Evolutionary conservation across 1,139 yeast genomes (phyloP), one percentile per base, ranked within the genome.

Genomic region (Pichia cactophila): DNA sequence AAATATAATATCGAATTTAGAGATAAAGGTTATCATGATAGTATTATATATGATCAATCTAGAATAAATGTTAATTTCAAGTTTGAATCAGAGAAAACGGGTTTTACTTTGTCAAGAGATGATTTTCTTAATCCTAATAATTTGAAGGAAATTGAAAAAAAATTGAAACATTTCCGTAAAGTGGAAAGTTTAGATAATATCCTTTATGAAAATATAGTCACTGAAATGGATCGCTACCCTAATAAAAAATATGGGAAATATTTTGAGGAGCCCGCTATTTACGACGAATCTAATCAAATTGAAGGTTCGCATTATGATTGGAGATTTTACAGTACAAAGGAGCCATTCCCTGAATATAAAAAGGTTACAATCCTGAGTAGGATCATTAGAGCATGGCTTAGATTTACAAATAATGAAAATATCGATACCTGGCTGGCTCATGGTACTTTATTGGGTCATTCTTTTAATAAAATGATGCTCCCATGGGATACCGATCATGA

Each of bases 401-500:
- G 69, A 14, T 78, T 78, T 57, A 58, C 78, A 0, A 58, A 61
- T 8, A 55, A 64, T 5, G 50, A 63, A 2, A 70, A 72, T 0
- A 54, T 79, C 4, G 60, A 68, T 33, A 71, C 82, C 1, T 80
- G 85, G 85, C 55, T 80, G 2, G 76, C 79, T 1, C 86, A 80
- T 62, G 86, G 86, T 0, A 65, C 81, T 0, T 61, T 80, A 28
- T 61, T 80, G 17, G 82, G 83, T 1, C 80, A 81, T 73, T 74
- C 74, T 56, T 80, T 81, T 75, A 80, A 78, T 57, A 82, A 82
- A 0, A 58, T 75, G 58, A 70, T 64, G 36, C 61, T 80, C 56
- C 82, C 83, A 0, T 80, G 84, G 83, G 86, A 80, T 59, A 69
- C 69, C 45, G 86, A 80, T 57, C 57, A 78, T 29, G 86, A 81